Evolutionary conservation across 1,284 basidiomycete genomes (phyloP), one percentile per base, ranked within the genome.

Genomic region (Fomitiporia mediterranea): DNA sequence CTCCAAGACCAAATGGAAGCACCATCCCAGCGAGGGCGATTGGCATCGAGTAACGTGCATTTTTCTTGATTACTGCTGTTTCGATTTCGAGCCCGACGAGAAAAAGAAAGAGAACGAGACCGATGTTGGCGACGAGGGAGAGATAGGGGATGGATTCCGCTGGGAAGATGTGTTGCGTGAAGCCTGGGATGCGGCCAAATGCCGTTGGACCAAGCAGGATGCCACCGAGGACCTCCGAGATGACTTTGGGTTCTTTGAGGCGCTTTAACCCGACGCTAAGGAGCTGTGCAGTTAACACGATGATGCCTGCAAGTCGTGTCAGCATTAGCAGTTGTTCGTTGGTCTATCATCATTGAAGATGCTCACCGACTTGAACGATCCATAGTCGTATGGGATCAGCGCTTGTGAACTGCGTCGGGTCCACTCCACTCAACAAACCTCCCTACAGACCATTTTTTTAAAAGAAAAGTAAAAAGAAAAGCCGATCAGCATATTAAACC

Each of bases 1-100:
- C 86, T 4, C 96, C 96, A 6, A 98, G 70, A 0, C 82, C 91
- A 66, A 96, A 93, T 0, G 93, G 93, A 2, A 95, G 60, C 15
- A 84, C 58, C 66, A 96, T 88, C 3, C 92, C 84, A 3, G 78
- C 86, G 0, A 84, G 62, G 2, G 82, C 77, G 8, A 86, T 74
- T 0, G 73, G 63, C 1, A 75, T 69, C 3, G 84, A 79, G 4
- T 77, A 73, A 3, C 72, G 65, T 4, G 78, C 71, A 64, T 88
- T 86, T 39, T 79, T 83, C 64, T 81, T 86, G 71, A 97, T 85
- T 60, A 96, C 76, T 4, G 74, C 74, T 0, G 83, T 74, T 63
- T 98, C 95, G 58, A 96, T 92, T 73, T 98, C 91, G 34, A 93
- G 77, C 3, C 96, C 96, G 44, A 98, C 89, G 53, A 95, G 80